phyloP scores from a whole-genome alignment of 805 yeast species.

The Myxozyma neotropica region DNA sequence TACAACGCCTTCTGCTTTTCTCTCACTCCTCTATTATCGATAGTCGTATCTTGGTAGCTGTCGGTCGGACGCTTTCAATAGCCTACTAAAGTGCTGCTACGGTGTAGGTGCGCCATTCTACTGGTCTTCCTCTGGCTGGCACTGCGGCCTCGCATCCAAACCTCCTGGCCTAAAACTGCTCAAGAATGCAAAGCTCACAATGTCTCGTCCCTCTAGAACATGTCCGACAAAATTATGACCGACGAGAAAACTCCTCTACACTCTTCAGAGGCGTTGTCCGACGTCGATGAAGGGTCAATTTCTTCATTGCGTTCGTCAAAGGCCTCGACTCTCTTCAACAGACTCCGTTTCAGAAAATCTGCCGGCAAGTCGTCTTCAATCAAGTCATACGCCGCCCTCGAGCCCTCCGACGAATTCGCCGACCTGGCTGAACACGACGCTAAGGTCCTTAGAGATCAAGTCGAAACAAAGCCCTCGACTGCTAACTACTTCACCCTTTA shows the following conservation, averaged over 20 bases:
- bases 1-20: not conserved
- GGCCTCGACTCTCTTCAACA: conserved; percentile 13
- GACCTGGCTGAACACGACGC: conserved; percentile 42
- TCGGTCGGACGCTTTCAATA: not conserved
- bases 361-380: conserved; percentile 4
- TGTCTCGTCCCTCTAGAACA: conserved; percentile 1
- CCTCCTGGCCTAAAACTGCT: too few relatives aligned
- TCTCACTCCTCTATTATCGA: not conserved
- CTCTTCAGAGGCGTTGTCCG: not conserved
- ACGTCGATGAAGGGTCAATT: conserved; percentile 20
- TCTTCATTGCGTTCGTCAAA: conserved; percentile 6
- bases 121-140: too few relatives aligned
- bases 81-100: too few relatives aligned
- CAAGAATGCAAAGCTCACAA: not conserved
- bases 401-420: conserved; percentile 31
- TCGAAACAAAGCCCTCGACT: conserved; percentile 31
- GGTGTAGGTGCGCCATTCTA: not conserved
- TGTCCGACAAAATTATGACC: conserved; percentile 8
- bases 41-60: not conserved
- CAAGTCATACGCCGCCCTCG: conserved; percentile 28
- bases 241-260: conserved; percentile 24
- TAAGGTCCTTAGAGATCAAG: conserved; percentile 43
- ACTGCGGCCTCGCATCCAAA: too few relatives aligned
- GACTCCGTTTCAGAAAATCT: conserved; percentile 14
- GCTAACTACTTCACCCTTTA: conserved; percentile 40